phyloP scores from a whole-genome alignment of 176 grass and related monocot species.

The Triticum urartu region DNA sequence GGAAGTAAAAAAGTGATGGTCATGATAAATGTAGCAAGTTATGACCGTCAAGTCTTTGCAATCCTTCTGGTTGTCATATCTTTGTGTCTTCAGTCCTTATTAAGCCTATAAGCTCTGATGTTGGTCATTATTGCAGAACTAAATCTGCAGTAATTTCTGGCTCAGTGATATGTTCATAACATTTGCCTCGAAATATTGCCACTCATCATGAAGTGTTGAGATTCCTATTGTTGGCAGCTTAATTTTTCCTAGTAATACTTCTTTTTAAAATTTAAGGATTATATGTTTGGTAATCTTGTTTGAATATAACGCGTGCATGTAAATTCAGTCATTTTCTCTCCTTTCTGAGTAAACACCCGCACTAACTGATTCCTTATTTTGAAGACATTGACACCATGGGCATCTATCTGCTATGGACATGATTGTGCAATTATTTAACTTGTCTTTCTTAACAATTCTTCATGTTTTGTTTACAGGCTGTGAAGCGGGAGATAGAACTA shows the following conservation, averaged over 20 bases:
- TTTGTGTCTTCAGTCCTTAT: slow-evolving; percentile 3
- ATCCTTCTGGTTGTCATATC: not conserved
- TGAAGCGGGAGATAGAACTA: slow-evolving; percentile 64
- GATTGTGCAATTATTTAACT: not conserved
- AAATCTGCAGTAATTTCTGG: not conserved
- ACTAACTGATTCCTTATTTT: not conserved
- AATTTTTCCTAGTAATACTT: not conserved
- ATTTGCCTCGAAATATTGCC: not conserved
- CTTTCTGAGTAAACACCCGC: not conserved
- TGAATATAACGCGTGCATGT: not conserved
- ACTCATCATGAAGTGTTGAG: not conserved
- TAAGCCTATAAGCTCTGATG: not conserved
- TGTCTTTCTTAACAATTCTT: slow-evolving; percentile 16
- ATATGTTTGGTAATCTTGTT: not conserved
- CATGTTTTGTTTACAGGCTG: slow-evolving; percentile 51
- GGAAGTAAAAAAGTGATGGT: not conserved
- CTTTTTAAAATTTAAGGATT: not conserved
- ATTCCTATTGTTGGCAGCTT: not conserved
- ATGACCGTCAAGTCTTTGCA: not conserved
- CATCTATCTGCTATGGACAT: not conserved
- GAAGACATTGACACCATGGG: not conserved
- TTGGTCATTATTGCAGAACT: slow-evolving; percentile 1
- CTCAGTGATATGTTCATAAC: not conserved
- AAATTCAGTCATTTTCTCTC: not conserved
- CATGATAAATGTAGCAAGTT: not conserved